phyloP scores from a whole-genome alignment of 1,284 basidiomycete species.

The Ustilago hordei region DNA sequence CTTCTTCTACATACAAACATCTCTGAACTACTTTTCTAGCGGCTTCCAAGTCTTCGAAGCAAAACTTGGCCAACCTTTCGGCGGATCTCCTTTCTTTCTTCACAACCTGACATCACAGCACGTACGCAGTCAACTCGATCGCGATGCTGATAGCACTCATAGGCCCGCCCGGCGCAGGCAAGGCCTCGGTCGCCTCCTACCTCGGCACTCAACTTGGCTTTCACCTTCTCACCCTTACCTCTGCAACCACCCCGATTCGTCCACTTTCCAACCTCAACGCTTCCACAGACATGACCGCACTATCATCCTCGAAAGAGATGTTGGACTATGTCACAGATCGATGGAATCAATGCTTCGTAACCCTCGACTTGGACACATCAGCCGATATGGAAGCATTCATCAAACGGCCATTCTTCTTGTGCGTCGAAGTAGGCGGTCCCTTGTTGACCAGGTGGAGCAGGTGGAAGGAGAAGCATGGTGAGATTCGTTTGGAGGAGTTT shows the following conservation, averaged over 20 bases:
- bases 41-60: no score
- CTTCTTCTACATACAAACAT: no score
- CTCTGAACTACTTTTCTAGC: no score
- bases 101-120: not conserved
- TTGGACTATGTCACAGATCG: conserved; percentile 83
- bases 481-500: conserved; percentile 60
- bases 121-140: not conserved
- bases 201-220: conserved; percentile 74
- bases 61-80: no score
- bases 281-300: not conserved
- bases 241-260: conserved; percentile 11
- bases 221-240: conserved; percentile 12
- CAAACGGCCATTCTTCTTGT: conserved; percentile 89
- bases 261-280: not conserved
- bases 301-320: conserved; percentile 72
- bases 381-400: conserved; percentile 78
- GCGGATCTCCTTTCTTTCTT: not conserved
- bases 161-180: conserved; percentile 85
- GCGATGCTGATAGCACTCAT: conserved; percentile 86
- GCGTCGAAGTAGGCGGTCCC: conserved; percentile 88
- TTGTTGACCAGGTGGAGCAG: conserved; percentile 71
- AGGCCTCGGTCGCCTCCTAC: conserved; percentile 80
- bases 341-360: conserved; percentile 86
- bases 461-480: conserved; percentile 15
- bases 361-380: conserved; percentile 77